Evolutionary conservation across 1,139 yeast genomes (phyloP).

Genomic region (Protomyces inundatus): DNA sequence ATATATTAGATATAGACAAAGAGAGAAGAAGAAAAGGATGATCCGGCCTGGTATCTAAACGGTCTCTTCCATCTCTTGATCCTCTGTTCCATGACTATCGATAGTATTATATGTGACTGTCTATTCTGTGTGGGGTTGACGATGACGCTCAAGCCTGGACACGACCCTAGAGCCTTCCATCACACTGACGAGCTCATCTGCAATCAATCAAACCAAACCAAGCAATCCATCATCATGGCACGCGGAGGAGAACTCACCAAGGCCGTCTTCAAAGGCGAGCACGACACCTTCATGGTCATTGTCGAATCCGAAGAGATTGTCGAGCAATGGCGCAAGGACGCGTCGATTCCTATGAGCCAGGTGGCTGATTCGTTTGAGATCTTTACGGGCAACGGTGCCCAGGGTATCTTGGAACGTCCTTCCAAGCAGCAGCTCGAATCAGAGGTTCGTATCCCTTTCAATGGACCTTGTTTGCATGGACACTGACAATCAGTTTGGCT

Average conservation of each 20-base stretch:
- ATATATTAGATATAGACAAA: too few relatives aligned
- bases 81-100: too few relatives aligned
- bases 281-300: not conserved
- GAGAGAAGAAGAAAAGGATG: too few relatives aligned
- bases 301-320: conserved; percentile 43
- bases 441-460: not conserved
- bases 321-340: conserved; percentile 49
- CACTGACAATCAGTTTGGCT: conserved; percentile 62
- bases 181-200: too few relatives aligned
- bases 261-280: not conserved
- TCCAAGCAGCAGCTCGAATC: conserved; percentile 24
- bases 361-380: conserved; percentile 62
- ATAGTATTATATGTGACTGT: too few relatives aligned
- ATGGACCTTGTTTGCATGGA: conserved; percentile 47
- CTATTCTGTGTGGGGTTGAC: too few relatives aligned
- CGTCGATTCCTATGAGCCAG: conserved; percentile 56
- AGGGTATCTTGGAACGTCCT: conserved; percentile 23
- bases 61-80: not conserved
- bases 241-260: not conserved
- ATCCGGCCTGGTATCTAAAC: too few relatives aligned
- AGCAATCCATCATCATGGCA: not conserved
- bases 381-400: conserved; percentile 18
- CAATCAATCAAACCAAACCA: too few relatives aligned
- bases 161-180: too few relatives aligned
- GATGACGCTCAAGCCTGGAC: too few relatives aligned